Evolutionary conservation across 805 yeast genomes (phyloP).

Genomic region (Kregervanrija delftensis): DNA sequence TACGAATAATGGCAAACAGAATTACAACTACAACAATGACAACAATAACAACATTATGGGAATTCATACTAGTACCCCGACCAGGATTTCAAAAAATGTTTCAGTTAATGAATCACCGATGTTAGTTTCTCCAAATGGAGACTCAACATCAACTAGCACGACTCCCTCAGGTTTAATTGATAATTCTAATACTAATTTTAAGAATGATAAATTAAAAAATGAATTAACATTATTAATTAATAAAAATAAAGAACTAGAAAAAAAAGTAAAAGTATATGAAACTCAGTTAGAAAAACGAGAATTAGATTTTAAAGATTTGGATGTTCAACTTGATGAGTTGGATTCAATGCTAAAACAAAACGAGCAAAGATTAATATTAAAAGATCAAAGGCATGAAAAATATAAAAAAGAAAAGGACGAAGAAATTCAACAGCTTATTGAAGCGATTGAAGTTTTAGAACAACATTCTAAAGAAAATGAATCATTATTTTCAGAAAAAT

Average conservation of each 20-base stretch:
- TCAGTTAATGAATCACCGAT: too few relatives aligned
- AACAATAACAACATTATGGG: background rate
- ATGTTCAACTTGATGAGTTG: constrained; percentile 40
- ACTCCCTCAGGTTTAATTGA: too few relatives aligned
- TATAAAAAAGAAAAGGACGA: constrained; percentile 42
- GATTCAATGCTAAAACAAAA: constrained; percentile 42
- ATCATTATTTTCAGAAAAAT: constrained; percentile 37
- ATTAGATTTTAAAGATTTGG: constrained; percentile 40
- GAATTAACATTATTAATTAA: too few relatives aligned
- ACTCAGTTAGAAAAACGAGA: constrained; percentile 35
- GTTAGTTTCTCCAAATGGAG: too few relatives aligned
- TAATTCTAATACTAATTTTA: too few relatives aligned
- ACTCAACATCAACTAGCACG: too few relatives aligned
- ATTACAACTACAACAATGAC: background rate
- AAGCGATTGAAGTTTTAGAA: constrained; percentile 49
- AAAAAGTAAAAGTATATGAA: constrained; percentile 15
- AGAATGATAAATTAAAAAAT: too few relatives aligned
- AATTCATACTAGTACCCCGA: too few relatives aligned
- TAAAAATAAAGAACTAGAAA: constrained; percentile 9
- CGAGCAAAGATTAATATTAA: constrained; percentile 34
- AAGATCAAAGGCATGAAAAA: constrained; percentile 40
- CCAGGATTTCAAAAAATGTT: too few relatives aligned
- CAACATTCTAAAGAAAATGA: constrained; percentile 51
- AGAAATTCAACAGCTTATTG: constrained; percentile 54
- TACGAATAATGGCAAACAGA: constrained; percentile 5